Percentiles rank a stretch among this genome's conserved stretches.
phyloP scores from a whole-genome alignment of 805 yeast species.

The Metschnikowia colocasiae region DNA sequence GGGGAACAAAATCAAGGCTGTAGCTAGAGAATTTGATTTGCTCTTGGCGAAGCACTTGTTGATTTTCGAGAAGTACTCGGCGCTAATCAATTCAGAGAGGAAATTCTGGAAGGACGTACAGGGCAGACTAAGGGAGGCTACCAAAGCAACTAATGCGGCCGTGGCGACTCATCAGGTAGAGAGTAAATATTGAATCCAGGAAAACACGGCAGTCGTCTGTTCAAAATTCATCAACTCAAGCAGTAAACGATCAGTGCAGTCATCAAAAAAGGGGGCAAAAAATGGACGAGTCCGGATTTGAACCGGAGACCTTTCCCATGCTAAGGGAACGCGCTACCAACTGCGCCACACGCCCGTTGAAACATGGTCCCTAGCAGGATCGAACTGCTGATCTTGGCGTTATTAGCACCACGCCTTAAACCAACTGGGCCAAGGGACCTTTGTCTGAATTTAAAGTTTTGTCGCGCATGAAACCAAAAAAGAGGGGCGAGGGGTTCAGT shows the following conservation, averaged over 20 bases:
- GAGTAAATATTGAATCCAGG: neutral
- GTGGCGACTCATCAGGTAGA: neutral
- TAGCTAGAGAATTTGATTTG: slow-evolving; percentile 20
- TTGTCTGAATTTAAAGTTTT: neutral
- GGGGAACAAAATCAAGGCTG: slow-evolving; percentile 8
- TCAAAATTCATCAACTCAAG: neutral
- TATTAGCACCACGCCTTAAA: slow-evolving; percentile 53
- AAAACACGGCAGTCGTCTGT: slow-evolving; percentile 15
- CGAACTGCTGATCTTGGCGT: slow-evolving; percentile 78
- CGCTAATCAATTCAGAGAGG: slow-evolving; percentile 23
- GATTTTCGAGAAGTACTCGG: slow-evolving; percentile 26
- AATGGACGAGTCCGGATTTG: slow-evolving; percentile 74
- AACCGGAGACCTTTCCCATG: slow-evolving; percentile 78
- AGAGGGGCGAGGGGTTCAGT: too few species aligned
- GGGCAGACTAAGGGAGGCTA: slow-evolving; percentile 9
- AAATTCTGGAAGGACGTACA: slow-evolving; percentile 26
- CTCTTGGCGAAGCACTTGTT: slow-evolving; percentile 28
- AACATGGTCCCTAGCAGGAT: slow-evolving; percentile 78
- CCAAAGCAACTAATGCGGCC: neutral
- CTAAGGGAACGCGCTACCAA: slow-evolving; percentile 82
- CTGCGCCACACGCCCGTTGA: slow-evolving; percentile 73
- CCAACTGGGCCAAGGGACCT: slow-evolving; percentile 20
- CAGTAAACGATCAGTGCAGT: neutral
- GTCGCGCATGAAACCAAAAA: neutral
- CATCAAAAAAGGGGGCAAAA: slow-evolving; percentile 29